Percentiles rank a stretch among this genome's conserved stretches.
Conservation (phyloP, 2,329 filamentous ascomycete genomes). For the Colletotrichum caudatum region DNA sequence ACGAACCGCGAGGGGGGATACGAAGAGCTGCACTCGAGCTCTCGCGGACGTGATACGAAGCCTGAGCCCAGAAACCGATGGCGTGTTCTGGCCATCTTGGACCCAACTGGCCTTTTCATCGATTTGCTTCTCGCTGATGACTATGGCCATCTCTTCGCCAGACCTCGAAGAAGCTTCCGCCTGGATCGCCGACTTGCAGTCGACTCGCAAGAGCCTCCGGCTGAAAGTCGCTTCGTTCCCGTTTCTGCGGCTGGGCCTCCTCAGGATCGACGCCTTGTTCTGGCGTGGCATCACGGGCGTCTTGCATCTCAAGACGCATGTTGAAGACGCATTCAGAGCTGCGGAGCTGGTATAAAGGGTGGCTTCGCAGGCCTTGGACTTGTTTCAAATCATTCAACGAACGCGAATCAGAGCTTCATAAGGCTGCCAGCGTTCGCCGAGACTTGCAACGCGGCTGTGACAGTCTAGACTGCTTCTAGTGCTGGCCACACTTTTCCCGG, state of each 20-base stretch:
- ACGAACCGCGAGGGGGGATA: not conserved
- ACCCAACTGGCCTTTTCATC: constrained; percentile 41
- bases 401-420: not conserved
- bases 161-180: constrained; percentile 31
- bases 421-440: not conserved
- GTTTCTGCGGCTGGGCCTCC: constrained; percentile 42
- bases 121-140: constrained; percentile 41
- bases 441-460: constrained; percentile 46
- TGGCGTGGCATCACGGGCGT: constrained; percentile 44
- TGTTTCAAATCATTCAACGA: not conserved
- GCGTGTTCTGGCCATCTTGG: constrained; percentile 43
- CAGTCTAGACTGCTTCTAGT: constrained; percentile 49
- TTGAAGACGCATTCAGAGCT: constrained; percentile 26
- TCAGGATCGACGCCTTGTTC: constrained; percentile 44
- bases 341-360: not conserved
- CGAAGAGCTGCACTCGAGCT: not conserved
- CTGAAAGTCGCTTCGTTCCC: constrained; percentile 42
- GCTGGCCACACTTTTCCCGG: constrained; percentile 55
- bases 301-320: constrained; percentile 41
- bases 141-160: constrained; percentile 31
- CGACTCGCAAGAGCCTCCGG: constrained; percentile 38
- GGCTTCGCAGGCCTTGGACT: rapidly evolving
- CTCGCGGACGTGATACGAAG: not conserved
- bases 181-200: constrained; percentile 41
- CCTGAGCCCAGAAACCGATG: constrained; percentile 36